These are phyloP conservation scores for Mycena rosella DNA, from an alignment of 768 basidiomycete species.

Conservation along the genomic window DNA sequence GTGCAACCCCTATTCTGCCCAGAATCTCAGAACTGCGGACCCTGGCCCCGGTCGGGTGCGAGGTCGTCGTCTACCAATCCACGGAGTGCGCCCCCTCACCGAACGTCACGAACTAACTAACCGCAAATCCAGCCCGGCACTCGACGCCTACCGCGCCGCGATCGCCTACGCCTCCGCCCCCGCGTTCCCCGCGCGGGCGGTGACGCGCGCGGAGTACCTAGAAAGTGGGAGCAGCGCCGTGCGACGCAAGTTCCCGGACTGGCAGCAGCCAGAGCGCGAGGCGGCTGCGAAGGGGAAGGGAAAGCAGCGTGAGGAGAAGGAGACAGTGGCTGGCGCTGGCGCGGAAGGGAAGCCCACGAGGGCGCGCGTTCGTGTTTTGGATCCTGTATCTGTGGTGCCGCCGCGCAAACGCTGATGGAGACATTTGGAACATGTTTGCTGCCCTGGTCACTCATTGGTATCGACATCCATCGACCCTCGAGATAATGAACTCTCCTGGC, in stretches of 20 bases:
- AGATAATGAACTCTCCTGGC: no score
- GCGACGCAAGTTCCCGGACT: slow-evolving; percentile 79
- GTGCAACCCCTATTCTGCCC: no score
- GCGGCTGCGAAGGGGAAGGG: neutral
- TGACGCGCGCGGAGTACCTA: slow-evolving; percentile 83
- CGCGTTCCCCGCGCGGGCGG: slow-evolving; percentile 63
- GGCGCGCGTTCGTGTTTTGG: no score
- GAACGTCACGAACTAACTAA: slow-evolving; percentile 4
- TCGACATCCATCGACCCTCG: no score
- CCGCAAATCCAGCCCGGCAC: slow-evolving; percentile 63
- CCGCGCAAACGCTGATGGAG: no score
- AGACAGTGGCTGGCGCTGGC: no score
- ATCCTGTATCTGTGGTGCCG: no score
- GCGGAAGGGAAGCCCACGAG: no score
- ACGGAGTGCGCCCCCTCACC: slow-evolving; percentile 68
- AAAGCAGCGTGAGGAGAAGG: no score
- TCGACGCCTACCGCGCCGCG: slow-evolving; percentile 74
- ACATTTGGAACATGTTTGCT: no score
- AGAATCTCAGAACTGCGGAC: slow-evolving; percentile 82
- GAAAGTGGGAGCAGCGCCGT: slow-evolving; percentile 85
- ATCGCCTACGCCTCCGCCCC: slow-evolving; percentile 67
- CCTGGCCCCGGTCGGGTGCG: slow-evolving; percentile 85
- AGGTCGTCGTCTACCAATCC: slow-evolving; percentile 79
- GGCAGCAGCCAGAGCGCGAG: slow-evolving; percentile 51
- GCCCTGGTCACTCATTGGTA: no score